phyloP scores from a whole-genome alignment of 2,329 filamentous ascomycete genomes.

The Fusarium sp. region DNA sequence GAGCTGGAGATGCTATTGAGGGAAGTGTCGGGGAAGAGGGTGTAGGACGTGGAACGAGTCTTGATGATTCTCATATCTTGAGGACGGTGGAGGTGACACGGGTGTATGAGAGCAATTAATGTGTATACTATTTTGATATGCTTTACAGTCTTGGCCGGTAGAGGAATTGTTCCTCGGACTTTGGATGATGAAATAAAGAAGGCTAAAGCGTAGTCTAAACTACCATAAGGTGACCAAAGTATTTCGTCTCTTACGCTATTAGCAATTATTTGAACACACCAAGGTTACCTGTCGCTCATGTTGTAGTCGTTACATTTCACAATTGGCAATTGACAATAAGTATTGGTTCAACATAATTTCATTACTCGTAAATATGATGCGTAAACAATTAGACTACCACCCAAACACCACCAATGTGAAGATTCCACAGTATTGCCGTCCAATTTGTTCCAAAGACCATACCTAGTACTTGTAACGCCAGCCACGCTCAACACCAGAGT shows the following conservation, averaged over 20 bases:
- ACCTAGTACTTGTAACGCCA: conserved; percentile 32
- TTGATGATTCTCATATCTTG: conserved; percentile 23
- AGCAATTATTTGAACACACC: too few relatives aligned
- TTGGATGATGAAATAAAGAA: too few relatives aligned
- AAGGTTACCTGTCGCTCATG: too few relatives aligned
- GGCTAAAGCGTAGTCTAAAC: too few relatives aligned
- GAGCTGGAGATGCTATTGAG: not conserved
- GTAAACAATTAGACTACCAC: not conserved
- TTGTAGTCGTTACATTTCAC: too few relatives aligned
- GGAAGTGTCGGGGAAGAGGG: not conserved
- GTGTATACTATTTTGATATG: too few relatives aligned
- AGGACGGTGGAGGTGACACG: conserved; percentile 26
- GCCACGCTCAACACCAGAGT: conserved; percentile 27
- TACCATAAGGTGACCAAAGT: fast-evolving
- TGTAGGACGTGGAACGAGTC: not conserved
- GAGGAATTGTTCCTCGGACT: too few relatives aligned
- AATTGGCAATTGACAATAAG: fast-evolving
- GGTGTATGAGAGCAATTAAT: conserved; percentile 11
- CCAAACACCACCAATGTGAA: not conserved
- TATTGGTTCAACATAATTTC: not conserved
- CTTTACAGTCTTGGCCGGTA: too few relatives aligned
- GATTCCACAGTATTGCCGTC: not conserved
- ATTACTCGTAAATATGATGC: conserved; percentile 7
- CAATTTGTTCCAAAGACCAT: not conserved
- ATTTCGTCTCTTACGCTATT: too few relatives aligned